These are phyloP conservation scores for Cladosporium sp. DNA, from an alignment of 2,329 filamentous ascomycete genomes.

Conservation along the genomic window DNA sequence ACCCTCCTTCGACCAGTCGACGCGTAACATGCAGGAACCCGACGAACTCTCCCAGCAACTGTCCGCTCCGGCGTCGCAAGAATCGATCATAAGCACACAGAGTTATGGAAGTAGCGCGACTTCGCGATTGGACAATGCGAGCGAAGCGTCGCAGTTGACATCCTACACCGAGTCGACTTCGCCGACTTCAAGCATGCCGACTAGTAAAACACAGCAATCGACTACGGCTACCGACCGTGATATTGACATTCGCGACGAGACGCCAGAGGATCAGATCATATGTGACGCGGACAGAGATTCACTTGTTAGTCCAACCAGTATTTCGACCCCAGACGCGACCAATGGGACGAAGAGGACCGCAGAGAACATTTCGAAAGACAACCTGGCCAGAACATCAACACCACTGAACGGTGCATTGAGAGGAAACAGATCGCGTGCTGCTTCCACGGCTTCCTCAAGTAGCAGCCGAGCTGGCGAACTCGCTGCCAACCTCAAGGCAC, in stretches of 20 bases:
- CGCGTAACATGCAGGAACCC: constrained; percentile 22
- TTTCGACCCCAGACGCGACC: constrained; percentile 35
- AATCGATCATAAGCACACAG: constrained; percentile 24
- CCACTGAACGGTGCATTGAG: constrained; percentile 28
- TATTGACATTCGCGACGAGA: constrained; percentile 9
- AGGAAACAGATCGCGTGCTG: constrained; percentile 62
- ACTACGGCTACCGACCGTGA: not conserved
- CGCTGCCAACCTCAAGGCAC: constrained; percentile 74
- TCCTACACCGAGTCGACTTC: constrained; percentile 28
- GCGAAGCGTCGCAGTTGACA: constrained; percentile 28
- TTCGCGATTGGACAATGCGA: constrained; percentile 19
- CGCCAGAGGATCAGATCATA: constrained; percentile 17
- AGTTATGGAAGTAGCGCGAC: constrained; percentile 23
- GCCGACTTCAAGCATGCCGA: constrained; percentile 19
- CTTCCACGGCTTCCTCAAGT: constrained; percentile 59
- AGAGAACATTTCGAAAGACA: constrained; percentile 66
- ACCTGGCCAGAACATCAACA: constrained; percentile 33
- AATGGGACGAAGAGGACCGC: constrained; percentile 68
- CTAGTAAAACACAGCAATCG: not conserved
- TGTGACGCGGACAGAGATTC: constrained; percentile 12
- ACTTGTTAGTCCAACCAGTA: constrained; percentile 6
- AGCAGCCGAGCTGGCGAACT: constrained; percentile 76
- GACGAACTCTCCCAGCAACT: constrained; percentile 17
- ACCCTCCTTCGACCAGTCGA: constrained; percentile 16
- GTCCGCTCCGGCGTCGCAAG: constrained; percentile 28